Percentiles rank a stretch among this genome's conserved stretches.
Conservation (phyloP, 78 protist species). For the Dictyostelium brefeldianum region DNA sequence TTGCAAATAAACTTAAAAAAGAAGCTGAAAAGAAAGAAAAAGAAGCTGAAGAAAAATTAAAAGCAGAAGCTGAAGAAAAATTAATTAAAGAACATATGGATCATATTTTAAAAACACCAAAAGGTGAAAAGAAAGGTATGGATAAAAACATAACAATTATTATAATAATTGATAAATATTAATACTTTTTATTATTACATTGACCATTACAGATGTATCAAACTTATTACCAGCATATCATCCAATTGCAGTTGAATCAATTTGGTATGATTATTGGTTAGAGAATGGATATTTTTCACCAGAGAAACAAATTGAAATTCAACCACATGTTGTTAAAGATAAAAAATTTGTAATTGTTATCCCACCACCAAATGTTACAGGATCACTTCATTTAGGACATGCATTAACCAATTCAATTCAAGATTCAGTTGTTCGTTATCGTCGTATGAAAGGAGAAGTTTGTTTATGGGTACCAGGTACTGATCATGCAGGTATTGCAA, state of each 20-base stretch:
- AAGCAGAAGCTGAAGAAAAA: slow-evolving; percentile 26
- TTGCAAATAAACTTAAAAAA: slow-evolving; percentile 65
- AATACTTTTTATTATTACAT: too few relatives aligned
- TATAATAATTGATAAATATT: too few relatives aligned
- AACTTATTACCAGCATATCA: slow-evolving; percentile 82
- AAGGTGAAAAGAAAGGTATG: slow-evolving; percentile 71
- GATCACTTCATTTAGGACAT: slow-evolving; percentile 98
- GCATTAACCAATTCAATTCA: slow-evolving; percentile 94
- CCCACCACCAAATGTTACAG: slow-evolving; percentile 99
- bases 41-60: slow-evolving; percentile 57
- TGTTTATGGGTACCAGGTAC: slow-evolving; percentile 96
- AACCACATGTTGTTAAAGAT: slow-evolving; percentile 64
- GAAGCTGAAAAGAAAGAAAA: slow-evolving; percentile 48
- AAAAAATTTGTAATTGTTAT: slow-evolving; percentile 86
- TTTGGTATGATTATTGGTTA: slow-evolving; percentile 74
- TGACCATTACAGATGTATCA: not conserved
- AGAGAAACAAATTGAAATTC: slow-evolving; percentile 72
- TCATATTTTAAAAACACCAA: slow-evolving; percentile 42
- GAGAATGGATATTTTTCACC: slow-evolving; percentile 70
- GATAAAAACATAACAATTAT: not conserved
- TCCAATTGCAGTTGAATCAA: slow-evolving; percentile 84
- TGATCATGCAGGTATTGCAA: slow-evolving; percentile 99
- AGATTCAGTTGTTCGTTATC: slow-evolving; percentile 83
- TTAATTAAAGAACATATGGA: slow-evolving; percentile 33
- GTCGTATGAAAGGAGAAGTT: slow-evolving; percentile 90